phyloP scores from a whole-genome alignment of 2,329 filamentous ascomycete genomes.

The Amauroascus niger region DNA sequence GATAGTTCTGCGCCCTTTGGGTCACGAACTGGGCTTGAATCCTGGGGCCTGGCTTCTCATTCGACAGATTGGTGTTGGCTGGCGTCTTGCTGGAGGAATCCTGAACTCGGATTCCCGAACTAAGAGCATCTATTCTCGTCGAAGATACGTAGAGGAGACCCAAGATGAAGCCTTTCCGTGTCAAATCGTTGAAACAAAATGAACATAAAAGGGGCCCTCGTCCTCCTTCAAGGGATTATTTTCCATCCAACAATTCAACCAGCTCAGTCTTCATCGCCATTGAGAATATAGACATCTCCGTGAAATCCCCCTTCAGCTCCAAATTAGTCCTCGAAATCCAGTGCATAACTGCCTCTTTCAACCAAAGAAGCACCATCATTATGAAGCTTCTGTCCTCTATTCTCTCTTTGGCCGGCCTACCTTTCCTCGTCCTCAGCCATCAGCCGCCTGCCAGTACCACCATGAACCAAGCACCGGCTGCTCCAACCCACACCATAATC shows the following conservation, averaged over 20 bases:
- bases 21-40: no score
- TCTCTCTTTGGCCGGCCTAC: not conserved
- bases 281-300: no score
- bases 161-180: not conserved
- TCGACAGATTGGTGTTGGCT: no score
- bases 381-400: not conserved
- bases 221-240: no score
- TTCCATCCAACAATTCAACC: no score
- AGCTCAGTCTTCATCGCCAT: no score
- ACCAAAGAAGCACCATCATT: not conserved
- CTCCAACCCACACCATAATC: conserved; percentile 49
- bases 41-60: no score
- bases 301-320: not conserved
- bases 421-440: not conserved
- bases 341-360: not conserved
- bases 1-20: not conserved
- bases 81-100: no score
- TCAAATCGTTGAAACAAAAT: not conserved
- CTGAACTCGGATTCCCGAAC: not conserved
- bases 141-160: no score
- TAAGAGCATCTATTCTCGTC: no score
- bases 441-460: not conserved
- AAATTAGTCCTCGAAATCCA: not conserved
- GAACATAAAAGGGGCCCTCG: no score
- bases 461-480: not conserved